Base-by-base conservation (phyloP, 352 stramenopile genomes). In the Phytopythium delawarense region DNA sequence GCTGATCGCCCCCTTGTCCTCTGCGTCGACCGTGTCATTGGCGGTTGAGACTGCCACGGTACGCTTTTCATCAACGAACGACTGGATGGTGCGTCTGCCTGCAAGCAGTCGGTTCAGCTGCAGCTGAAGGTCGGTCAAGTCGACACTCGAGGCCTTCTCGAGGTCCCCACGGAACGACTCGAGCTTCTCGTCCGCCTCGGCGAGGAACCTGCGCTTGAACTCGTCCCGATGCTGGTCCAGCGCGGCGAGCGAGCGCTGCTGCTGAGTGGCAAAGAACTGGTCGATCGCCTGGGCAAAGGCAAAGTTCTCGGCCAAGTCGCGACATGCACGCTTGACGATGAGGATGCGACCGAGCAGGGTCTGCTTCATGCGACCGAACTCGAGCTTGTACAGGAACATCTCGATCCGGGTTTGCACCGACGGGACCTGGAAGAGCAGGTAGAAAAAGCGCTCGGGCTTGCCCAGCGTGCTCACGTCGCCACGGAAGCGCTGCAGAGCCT, bases 361-460 rank as follows among this genome's bases (percentile, higher is more conserved):
- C 15, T 67, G 71, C 28, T 84, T 73, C 20, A 45, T 80, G 1
- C 74, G 70, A 18, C 46, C 40, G 50, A 92, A 92, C 67, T 87
- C 78, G 42, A 92, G 74, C 61, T 90, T 92, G 67, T 87, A 92
- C 34, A 90, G 60, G 20, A 92, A 89, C 65, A 82, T 87, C 30
- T 92, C 79, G 51, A 92, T 89, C 20, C 80, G 75, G 39, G 79
- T 66, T 20, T 80, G 69, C 63, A 90, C 81, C 9, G 75, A 63
- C 8, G 79, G 68, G 11, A 92, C 71, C 70, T 81, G 78, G 35
- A 92, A 76, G 25, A 92, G 53, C 42, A 81, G 61, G 51, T 64
- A 84, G 42, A 92, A 84, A 61, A 94, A 94, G 28, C 78, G 72
- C 39, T 94, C 85, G 28, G 85, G 79, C 53, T 87, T 89, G 16